Evolutionary conservation across 495 filamentous ascomycete species (phyloP).

Genomic region (Tuber calosporum): DNA sequence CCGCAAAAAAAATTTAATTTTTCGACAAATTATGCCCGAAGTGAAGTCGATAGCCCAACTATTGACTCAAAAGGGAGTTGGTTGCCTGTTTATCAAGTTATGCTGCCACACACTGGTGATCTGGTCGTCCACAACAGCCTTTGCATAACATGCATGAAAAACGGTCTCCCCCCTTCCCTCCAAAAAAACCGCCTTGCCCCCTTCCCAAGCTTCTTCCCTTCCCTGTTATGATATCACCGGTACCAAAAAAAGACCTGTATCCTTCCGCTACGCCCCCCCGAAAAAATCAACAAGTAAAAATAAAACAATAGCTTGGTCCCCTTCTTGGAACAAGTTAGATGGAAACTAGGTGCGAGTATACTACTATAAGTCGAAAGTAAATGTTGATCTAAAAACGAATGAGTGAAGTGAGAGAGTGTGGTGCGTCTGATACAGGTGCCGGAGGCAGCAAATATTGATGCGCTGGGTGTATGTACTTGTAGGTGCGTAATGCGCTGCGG

Average conservation of each 20-base stretch:
- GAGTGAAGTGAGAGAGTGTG: not conserved
- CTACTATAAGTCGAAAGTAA: not conserved
- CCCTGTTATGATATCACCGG: not conserved
- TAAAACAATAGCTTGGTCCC: not conserved
- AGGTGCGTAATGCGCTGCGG: not conserved
- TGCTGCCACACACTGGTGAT: not conserved
- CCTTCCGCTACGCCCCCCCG: not conserved
- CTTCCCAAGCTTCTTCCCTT: not conserved
- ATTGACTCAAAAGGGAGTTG: not conserved
- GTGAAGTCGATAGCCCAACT: not conserved
- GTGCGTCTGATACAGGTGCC: not conserved
- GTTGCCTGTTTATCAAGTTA: not conserved
- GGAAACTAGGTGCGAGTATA: not conserved
- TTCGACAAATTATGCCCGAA: not conserved
- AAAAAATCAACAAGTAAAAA: not conserved
- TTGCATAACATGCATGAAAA: constrained; percentile 1
- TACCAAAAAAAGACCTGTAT: not conserved
- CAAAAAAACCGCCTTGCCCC: not conserved
- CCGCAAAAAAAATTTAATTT: not conserved
- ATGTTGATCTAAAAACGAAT: not conserved
- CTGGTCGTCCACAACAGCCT: not conserved
- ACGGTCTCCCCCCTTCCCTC: not conserved
- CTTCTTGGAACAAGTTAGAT: not conserved
- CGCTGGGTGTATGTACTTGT: not conserved
- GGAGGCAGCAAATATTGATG: not conserved